Evolutionary conservation across 208 protist species (phyloP), one percentile per base, ranked within the genome.

Genomic region (Leishmania arabica): DNA sequence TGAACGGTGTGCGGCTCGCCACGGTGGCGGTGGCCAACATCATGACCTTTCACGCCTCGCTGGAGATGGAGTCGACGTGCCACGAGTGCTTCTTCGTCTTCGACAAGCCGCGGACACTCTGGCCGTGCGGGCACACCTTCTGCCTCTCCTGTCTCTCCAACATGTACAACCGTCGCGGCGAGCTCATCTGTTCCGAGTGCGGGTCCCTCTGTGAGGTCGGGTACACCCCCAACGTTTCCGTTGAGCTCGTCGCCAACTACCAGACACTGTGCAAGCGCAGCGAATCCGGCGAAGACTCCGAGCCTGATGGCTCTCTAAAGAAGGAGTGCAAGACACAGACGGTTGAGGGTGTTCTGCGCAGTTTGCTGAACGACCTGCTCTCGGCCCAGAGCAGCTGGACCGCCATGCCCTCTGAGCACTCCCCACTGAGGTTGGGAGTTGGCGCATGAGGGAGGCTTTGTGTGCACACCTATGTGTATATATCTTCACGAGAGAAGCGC

Each of bases 91-190:
- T 97, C 79, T 95, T 86, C 69, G 83, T 97, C 27, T 97, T 95
- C 82, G 90, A 95, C 66, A 84, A 87, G 72, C 92, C 94, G 13
- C 91, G 92, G 64, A 96, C 93, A 45, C 79, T 97, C 42, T 97
- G 95, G 92, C 95, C 95, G 13, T 97, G 95, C 80, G 95, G 95
- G 27, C 95, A 97, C 91, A 95, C 93, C 31, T 97, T 97, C 75
- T 97, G 95, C 71, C 85, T 92, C 68, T 79, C 84, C 3, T 97
- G 94, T 76, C 86, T 97, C 72, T 54, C 88, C 21, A 85, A 86
- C 53, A 93, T 97, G 92, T 95, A 95, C 86, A 93, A 94, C 80
- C 64, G 79, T n/a, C 78, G 81, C 40, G 92, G 90, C 19, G 92
- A 97, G 69, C 80, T 97, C n/a, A 88, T 97, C 79, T 97, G 94